Evolutionary conservation across 352 stramenopile genomes (phyloP).

Genomic region (Phytophthora vignae): DNA sequence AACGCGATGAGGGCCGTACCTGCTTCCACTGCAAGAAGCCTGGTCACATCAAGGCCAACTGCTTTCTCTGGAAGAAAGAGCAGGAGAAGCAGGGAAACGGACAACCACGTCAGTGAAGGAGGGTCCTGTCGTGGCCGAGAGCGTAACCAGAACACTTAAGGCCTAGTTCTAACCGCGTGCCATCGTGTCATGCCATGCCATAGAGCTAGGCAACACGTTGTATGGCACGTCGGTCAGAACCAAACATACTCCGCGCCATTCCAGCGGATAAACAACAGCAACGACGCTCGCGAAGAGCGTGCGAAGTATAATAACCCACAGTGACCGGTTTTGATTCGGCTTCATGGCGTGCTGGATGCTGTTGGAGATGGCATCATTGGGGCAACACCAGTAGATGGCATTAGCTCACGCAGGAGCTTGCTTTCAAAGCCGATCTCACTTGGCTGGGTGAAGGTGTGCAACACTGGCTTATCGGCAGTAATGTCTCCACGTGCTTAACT

Average conservation of each 20-base stretch:
- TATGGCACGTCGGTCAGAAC: not conserved
- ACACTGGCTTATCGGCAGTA: not conserved
- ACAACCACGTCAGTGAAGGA: not conserved
- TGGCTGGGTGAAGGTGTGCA: not conserved
- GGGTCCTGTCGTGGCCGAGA: not conserved
- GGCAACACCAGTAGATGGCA: not conserved
- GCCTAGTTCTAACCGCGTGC: conserved; percentile 1
- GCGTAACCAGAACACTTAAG: not conserved
- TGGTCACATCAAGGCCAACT: not conserved
- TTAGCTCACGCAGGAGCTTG: not conserved
- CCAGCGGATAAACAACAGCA: not conserved
- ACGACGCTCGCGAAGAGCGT: not conserved
- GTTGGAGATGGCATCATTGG: not conserved
- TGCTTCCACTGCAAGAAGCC: not conserved
- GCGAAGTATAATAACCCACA: not conserved
- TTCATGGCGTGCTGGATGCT: not conserved
- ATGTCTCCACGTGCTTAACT: not conserved
- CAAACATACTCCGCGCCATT: not conserved
- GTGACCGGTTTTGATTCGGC: not conserved
- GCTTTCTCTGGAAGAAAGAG: not conserved
- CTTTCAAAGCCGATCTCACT: not conserved
- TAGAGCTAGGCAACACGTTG: not conserved
- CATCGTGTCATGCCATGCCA: no score
- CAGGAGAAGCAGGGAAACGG: not conserved
- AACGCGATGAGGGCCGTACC: not conserved